Evolutionary conservation across 2,329 filamentous ascomycete genomes (phyloP).

Genomic region (Cladosporium colombiae): DNA sequence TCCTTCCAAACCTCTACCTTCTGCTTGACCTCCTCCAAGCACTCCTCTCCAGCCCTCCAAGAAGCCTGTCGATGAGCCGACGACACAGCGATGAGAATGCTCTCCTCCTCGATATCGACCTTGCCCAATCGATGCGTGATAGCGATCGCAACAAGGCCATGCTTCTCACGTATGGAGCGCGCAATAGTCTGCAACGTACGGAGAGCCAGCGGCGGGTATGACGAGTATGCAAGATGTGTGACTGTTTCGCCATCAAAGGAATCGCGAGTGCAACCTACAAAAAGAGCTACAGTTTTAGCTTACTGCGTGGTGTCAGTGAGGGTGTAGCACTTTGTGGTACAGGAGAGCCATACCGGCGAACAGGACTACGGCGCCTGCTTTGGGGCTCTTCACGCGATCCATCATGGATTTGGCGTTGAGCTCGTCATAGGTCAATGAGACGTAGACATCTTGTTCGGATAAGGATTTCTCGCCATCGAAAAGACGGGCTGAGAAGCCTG

Average conservation of each 20-base stretch:
- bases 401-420: slow-evolving; percentile 62
- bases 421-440: slow-evolving; percentile 65
- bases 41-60: slow-evolving; percentile 86
- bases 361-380: slow-evolving; percentile 73
- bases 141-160: slow-evolving; percentile 70
- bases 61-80: slow-evolving; percentile 79
- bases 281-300: slow-evolving; percentile 34
- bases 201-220: slow-evolving; percentile 71
- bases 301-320: slow-evolving; percentile 19
- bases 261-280: slow-evolving; percentile 61
- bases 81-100: slow-evolving; percentile 84
- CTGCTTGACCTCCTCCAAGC: slow-evolving; percentile 81
- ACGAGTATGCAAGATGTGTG: slow-evolving; percentile 71
- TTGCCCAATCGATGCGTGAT: slow-evolving; percentile 82
- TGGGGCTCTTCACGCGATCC: slow-evolving; percentile 68
- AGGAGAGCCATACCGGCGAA: slow-evolving; percentile 62
- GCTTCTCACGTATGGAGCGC: slow-evolving; percentile 56
- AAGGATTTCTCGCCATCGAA: slow-evolving; percentile 34
- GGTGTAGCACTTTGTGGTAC: slow-evolving; percentile 11
- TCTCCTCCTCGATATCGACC: slow-evolving; percentile 90
- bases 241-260: slow-evolving; percentile 72
- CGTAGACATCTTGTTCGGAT: slow-evolving; percentile 55
- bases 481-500: slow-evolving; percentile 10
- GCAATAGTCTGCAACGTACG: slow-evolving; percentile 68
- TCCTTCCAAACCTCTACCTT: slow-evolving; percentile 94